Evolutionary conservation across 1,284 basidiomycete species (phyloP).

Genomic region (Austroboletus niveus): DNA sequence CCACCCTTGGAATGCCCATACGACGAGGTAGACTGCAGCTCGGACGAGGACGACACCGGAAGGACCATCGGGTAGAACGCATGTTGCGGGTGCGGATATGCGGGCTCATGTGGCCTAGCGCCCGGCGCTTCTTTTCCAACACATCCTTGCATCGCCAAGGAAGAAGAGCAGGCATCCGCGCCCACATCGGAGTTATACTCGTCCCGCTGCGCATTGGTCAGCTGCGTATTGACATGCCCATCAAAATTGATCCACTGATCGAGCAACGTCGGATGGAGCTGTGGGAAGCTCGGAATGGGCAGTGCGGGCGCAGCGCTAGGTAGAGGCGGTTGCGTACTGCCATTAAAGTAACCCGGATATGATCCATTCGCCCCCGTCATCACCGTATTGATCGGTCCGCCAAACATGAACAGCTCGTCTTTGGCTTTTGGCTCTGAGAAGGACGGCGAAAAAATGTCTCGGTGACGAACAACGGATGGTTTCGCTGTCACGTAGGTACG

Average conservation of each 20-base stretch:
- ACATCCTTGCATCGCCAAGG: too few relatives aligned
- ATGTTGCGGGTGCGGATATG: constrained; percentile 5
- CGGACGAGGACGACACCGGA: constrained; percentile 8
- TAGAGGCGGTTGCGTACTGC: background rate
- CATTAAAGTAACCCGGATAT: background rate
- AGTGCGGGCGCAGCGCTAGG: background rate
- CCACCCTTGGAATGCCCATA: background rate
- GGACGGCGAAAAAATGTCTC: constrained; percentile 56
- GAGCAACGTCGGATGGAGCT: constrained; percentile 58
- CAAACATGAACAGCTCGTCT: constrained; percentile 71
- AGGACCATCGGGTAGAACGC: constrained; percentile 15
- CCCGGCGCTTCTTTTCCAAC: too few relatives aligned
- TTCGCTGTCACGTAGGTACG: constrained; percentile 47
- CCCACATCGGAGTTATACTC: constrained; percentile 38
- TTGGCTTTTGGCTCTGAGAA: constrained; percentile 33
- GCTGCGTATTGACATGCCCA: constrained; percentile 53
- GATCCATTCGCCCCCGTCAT: constrained; percentile 39
- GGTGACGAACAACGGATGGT: constrained; percentile 41
- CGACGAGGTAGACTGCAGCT: constrained; percentile 6
- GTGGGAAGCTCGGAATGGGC: constrained; percentile 35
- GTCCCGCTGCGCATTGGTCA: constrained; percentile 42
- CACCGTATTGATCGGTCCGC: constrained; percentile 64
- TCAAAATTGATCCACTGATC: constrained; percentile 60
- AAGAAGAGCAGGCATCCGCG: constrained; percentile 11
- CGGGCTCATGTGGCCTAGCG: background rate